These are phyloP conservation scores for Manihot esculenta DNA, from an alignment of 441 rosid genomes.

Conservation along the genomic window DNA sequence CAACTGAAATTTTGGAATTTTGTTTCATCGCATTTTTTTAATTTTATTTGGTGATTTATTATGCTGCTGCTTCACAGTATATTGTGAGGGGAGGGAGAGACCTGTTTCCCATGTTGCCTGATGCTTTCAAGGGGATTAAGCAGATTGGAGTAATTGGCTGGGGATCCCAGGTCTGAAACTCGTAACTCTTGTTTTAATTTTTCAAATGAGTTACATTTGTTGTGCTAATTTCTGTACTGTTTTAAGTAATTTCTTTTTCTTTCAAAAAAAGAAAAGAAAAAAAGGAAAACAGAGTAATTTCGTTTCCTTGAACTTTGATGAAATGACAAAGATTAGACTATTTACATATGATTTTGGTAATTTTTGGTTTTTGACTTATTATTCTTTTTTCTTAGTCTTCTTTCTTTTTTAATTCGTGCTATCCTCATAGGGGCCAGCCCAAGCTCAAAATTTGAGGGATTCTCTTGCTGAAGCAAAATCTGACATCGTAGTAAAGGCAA, in stretches of 20 bases:
- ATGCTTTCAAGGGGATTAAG: conserved; percentile 78
- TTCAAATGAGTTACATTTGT: neutral
- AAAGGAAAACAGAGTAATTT: neutral
- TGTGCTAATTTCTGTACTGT: neutral
- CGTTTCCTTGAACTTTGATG: neutral
- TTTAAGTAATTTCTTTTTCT: neutral
- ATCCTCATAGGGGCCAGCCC: conserved; percentile 77
- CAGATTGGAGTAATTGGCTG: conserved; percentile 93
- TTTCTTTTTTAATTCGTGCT: neutral
- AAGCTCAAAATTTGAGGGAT: conserved; percentile 90
- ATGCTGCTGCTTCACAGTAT: conserved; percentile 23
- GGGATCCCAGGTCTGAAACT: conserved; percentile 68
- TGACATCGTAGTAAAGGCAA: conserved; percentile 71
- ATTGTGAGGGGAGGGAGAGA: conserved; percentile 83
- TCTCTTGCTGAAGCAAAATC: conserved; percentile 83
- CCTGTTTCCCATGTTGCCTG: conserved; percentile 71
- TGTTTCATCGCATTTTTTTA: neutral
- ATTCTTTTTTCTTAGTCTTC: neutral
- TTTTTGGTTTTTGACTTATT: neutral
- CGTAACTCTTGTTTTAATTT: neutral
- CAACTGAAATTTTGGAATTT: neutral
- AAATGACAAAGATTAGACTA: neutral
- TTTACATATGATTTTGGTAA: neutral
- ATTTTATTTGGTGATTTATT: neutral
- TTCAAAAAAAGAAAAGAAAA: no score